Evolutionary conservation across 345 rosid genomes (phyloP).

Genomic region (Orychophragmus violaceus): DNA sequence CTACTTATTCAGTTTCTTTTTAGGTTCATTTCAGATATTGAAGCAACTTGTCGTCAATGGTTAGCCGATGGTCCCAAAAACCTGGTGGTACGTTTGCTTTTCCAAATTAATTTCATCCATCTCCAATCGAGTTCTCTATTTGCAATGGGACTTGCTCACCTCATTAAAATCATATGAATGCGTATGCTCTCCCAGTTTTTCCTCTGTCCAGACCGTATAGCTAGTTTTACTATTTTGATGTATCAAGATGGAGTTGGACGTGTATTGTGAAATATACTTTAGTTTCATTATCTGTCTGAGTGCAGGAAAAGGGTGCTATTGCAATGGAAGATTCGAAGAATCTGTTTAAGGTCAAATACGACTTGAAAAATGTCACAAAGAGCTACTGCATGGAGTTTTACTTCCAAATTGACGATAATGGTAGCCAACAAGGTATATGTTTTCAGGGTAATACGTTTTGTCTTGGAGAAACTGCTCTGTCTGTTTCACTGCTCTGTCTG

Average conservation of each 20-base stretch:
- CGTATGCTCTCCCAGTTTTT: too few relatives aligned
- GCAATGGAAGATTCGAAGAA: constrained; percentile 43
- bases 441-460: constrained; percentile 11
- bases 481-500: too few relatives aligned
- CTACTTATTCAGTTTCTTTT: not conserved
- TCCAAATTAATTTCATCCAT: not conserved
- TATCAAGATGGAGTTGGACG: not conserved
- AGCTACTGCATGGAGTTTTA: constrained; percentile 85
- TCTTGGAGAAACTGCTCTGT: constrained; percentile 1
- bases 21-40: constrained; percentile 95
- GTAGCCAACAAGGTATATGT: constrained; percentile 33
- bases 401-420: constrained; percentile 45
- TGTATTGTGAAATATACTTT: not conserved
- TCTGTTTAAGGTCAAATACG: constrained; percentile 61
- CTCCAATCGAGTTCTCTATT: not conserved
- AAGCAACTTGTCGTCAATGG: constrained; percentile 93
- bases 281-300: constrained; percentile 14
- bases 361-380: constrained; percentile 60
- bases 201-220: not conserved
- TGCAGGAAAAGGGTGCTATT: constrained; percentile 83
- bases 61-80: constrained; percentile 81
- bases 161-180: too few relatives aligned
- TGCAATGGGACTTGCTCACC: not conserved
- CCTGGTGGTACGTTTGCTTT: constrained; percentile 51
- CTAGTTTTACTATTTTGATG: not conserved